Evolutionary conservation across 495 filamentous ascomycete genomes (phyloP), one percentile per base, ranked within the genome.

Genomic region (Aeminium ludgeri): DNA sequence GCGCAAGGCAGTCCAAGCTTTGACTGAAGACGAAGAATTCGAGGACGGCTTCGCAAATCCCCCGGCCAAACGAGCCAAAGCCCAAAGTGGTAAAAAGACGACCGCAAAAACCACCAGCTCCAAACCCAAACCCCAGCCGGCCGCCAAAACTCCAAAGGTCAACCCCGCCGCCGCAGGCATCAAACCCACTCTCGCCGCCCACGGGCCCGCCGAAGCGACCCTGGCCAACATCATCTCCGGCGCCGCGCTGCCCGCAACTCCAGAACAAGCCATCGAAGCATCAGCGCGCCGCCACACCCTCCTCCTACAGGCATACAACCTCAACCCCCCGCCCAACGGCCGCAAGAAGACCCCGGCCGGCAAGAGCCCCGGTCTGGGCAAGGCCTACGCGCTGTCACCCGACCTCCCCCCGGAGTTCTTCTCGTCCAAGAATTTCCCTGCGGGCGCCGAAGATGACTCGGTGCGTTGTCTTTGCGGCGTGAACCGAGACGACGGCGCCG

Each of bases 341-440:
- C 39, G 39, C 28, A 41, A 41, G 39, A 23, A 18, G 23, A 25
- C 4, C 23, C 23, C 8, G 4, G 23, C 8, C 23, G 23, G 23
- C 8, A n/a, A n/a, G n/a, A 8, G 23, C 23, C 23, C 4, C 8
- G 23, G 23, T 25, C 4, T 25, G 23, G 23, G 3, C 23, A 25
- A 25, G 3, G 3, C 3, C 8, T 8, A 25, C 23, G 23, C 4
- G 8, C 23, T 8, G 23, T n/a, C 10, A 16, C 41, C 46, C n/a
- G 47, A 50, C 18, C n/a, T 41, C 11, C 8, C 32, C 19, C 47
- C 47, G 1, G 47, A 45, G 29, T 45, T 50, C 29, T 45, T 42
- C 36, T 17, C 25, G 37, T 5, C 13, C 3, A 27, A 1, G 13
- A 42, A 37, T 23, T 45, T 45, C 37, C 18, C 36, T n/a, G 5